Evolutionary conservation across 345 rosid species (phyloP).

Genomic region (Litchi chinensis): DNA sequence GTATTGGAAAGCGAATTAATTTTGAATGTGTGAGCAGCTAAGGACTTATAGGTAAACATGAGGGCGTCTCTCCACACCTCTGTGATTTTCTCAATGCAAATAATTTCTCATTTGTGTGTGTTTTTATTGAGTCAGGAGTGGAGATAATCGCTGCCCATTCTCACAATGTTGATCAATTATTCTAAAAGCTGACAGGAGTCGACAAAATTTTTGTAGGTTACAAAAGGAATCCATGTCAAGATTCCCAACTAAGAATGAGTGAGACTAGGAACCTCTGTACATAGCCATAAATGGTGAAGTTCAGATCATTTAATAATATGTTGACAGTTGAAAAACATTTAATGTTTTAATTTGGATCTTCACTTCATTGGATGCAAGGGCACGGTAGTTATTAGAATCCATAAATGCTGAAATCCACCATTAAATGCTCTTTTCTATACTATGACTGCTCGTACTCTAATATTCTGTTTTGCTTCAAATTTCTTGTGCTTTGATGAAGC

Average conservation of each 20-base stretch:
- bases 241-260: not conserved
- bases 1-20: too few species aligned
- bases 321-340: not conserved
- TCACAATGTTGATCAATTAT: not conserved
- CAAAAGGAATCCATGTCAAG: not conserved
- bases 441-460: too few species aligned
- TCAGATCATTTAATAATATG: not conserved
- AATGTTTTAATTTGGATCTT: not conserved
- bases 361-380: not conserved
- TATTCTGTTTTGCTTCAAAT: too few species aligned
- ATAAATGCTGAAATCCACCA: too few species aligned
- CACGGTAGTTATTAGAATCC: not conserved
- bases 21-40: too few species aligned
- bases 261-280: not conserved
- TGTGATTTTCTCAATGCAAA: not conserved
- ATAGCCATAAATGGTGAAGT: constrained; percentile 1
- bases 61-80: too few species aligned
- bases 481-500: too few species aligned
- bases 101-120: not conserved
- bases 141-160: not conserved
- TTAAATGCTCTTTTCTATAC: too few species aligned
- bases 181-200: not conserved
- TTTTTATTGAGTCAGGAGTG: not conserved
- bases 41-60: not conserved
- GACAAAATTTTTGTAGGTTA: not conserved